A percentile compares a stretch with the other conserved stretches of the same genome.
These are phyloP conservation scores for Pelargonium nanum DNA, from an alignment of 345 rosid species.

Conservation along the genomic window DNA sequence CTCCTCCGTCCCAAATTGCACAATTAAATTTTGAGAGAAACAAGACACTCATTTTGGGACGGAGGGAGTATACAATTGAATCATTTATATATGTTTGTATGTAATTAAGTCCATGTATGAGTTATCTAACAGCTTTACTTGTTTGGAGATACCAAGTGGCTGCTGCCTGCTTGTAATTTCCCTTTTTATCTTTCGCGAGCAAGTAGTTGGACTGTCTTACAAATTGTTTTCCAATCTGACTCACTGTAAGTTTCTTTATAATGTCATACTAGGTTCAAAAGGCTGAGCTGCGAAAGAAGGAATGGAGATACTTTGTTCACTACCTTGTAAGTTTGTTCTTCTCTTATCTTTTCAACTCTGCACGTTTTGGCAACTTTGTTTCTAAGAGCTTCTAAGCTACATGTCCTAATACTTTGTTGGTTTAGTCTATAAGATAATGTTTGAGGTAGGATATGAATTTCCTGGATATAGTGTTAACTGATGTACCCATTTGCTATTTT, in stretches of 20 bases:
- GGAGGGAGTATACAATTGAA: no score
- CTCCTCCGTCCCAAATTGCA: no score
- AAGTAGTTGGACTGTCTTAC: neutral
- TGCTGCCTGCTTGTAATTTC: neutral
- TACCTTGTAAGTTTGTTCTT: constrained; percentile 59
- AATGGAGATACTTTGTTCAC: constrained; percentile 91
- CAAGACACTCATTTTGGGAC: no score
- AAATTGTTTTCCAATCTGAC: neutral
- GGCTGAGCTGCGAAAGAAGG: constrained; percentile 83
- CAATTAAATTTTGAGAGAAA: no score
- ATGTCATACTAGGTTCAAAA: constrained; percentile 57
- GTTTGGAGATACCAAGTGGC: neutral
- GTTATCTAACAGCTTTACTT: neutral
- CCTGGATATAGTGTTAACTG: constrained; percentile 6
- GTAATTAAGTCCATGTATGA: neutral
- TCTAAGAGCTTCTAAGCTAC: neutral
- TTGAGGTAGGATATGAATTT: neutral
- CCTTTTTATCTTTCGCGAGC: neutral
- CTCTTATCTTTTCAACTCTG: neutral
- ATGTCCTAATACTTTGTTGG: neutral
- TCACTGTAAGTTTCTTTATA: neutral
- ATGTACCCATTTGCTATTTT: constrained; percentile 22
- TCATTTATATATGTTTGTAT: no score
- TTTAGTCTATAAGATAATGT: neutral
- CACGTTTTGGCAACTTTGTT: neutral